phyloP scores from a whole-genome alignment of 1,139 yeast species.

The Blastobotrys buckinghamii region DNA sequence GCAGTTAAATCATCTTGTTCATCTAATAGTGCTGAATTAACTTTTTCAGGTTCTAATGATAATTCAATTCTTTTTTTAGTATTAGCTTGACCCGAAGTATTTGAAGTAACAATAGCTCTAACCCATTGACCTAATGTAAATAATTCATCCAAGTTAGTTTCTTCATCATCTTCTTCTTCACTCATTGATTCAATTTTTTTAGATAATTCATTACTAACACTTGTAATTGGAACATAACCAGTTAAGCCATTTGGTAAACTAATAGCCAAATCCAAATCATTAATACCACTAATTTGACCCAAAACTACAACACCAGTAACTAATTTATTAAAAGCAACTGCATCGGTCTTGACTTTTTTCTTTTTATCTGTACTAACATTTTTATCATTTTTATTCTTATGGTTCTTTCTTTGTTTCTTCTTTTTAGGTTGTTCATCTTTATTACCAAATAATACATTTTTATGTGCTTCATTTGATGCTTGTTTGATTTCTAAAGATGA shows the following conservation, averaged over 20 bases:
- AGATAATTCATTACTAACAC: conserved; percentile 44
- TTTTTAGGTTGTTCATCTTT: conserved; percentile 4
- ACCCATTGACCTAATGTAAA: conserved; percentile 82
- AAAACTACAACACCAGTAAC: conserved; percentile 67
- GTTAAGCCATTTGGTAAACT: conserved; percentile 77
- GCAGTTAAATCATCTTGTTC: conserved; percentile 60
- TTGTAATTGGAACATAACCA: conserved; percentile 76
- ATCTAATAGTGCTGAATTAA: conserved; percentile 54
- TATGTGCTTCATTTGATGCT: conserved; percentile 86
- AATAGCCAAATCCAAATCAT: conserved; percentile 57
- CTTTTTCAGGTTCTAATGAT: conserved; percentile 66
- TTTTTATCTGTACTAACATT: conserved; percentile 16
- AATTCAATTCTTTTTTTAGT: conserved; percentile 59
- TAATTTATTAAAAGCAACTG: conserved; percentile 54
- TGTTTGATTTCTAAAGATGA: conserved; percentile 89
- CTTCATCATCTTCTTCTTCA: conserved; percentile 33
- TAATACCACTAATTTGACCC: conserved; percentile 65
- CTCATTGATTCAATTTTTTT: conserved; percentile 38
- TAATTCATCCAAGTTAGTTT: conserved; percentile 31
- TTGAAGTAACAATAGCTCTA: conserved; percentile 61
- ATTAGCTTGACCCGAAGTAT: conserved; percentile 27
- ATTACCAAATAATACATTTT: conserved; percentile 71
- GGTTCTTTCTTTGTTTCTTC: conserved; percentile 16
- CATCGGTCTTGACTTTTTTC: conserved; percentile 43
- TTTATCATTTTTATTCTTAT: conserved; percentile 24